Conservation (phyloP, 148 eudicot genomes). For the Pharnaceum exiguum region DNA sequence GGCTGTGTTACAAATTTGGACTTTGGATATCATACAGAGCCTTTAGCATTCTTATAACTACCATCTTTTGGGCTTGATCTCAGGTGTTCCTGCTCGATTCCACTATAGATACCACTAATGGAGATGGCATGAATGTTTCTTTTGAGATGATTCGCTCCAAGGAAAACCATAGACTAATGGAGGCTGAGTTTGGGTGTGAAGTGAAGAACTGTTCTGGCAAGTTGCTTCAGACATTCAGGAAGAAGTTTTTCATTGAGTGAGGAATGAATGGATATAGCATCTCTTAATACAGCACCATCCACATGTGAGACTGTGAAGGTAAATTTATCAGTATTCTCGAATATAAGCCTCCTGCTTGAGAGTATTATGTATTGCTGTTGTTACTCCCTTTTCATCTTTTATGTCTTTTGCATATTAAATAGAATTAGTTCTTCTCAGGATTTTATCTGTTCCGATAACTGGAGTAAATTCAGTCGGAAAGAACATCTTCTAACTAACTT, state of each 20-base stretch:
- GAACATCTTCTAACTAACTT: too few species aligned
- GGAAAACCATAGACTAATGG: conserved; percentile 83
- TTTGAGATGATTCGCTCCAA: conserved; percentile 71
- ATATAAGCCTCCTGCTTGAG: neutral
- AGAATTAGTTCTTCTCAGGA: too few species aligned
- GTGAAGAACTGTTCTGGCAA: conserved; percentile 49
- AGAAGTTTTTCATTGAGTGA: conserved; percentile 82
- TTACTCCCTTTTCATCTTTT: too few species aligned
- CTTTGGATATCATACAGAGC: neutral
- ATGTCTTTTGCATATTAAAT: too few species aligned
- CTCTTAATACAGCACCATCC: neutral
- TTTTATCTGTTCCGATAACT: too few species aligned
- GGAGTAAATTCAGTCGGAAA: too few species aligned
- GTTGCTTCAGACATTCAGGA: conserved; percentile 37
- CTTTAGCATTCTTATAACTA: neutral
- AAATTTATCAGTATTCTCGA: conserved; percentile 5
- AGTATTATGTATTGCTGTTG: neutral
- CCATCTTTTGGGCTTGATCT: neutral
- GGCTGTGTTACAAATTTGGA: too few species aligned
- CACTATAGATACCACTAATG: conserved; percentile 31
- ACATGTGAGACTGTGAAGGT: conserved; percentile 4
- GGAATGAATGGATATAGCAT: conserved; percentile 12
- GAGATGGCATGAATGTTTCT: conserved; percentile 47
- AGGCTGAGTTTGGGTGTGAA: conserved; percentile 65
- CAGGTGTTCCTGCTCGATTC: conserved; percentile 83